These are phyloP conservation scores for Neofusicoccum parvum DNA, from an alignment of 2,329 filamentous ascomycete genomes.

Conservation along the genomic window DNA sequence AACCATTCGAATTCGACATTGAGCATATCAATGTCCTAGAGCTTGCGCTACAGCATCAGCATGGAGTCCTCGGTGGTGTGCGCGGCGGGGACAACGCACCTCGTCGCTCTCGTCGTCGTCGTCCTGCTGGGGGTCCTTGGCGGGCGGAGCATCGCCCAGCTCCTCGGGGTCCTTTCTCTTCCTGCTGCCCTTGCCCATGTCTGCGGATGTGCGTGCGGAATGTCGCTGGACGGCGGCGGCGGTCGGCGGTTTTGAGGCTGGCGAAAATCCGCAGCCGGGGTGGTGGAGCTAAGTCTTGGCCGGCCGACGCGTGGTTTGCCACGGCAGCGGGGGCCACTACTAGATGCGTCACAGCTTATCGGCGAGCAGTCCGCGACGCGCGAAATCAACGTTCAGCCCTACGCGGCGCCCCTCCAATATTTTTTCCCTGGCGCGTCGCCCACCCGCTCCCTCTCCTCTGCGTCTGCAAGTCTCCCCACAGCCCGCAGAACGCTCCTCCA, in stretches of 20 bases:
- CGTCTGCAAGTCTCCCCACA: conserved; percentile 21
- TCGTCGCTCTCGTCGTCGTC: conserved; percentile 42
- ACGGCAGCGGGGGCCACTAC: not conserved
- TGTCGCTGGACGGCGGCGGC: not conserved
- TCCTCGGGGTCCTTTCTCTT: conserved; percentile 34
- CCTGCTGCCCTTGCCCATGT: conserved; percentile 40
- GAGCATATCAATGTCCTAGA: conserved; percentile 83
- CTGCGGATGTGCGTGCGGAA: conserved; percentile 11
- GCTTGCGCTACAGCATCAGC: conserved; percentile 21
- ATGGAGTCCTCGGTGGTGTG: conserved; percentile 9
- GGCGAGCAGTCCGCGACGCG: conserved; percentile 3
- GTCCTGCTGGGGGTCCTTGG: conserved; percentile 33
- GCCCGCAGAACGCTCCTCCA: conserved; percentile 17
- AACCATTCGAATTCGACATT: conserved; percentile 99
- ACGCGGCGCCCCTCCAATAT: conserved; percentile 12
- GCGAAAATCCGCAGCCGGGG: conserved; percentile 6
- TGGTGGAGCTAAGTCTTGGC: not conserved
- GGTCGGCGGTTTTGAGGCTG: conserved; percentile 4
- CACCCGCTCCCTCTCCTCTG: conserved; percentile 12
- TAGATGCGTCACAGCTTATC: not conserved
- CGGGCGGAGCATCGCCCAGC: conserved; percentile 37
- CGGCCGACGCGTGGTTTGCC: not conserved
- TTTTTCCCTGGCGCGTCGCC: conserved; percentile 17
- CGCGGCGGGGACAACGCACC: conserved; percentile 18
- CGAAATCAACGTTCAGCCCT: conserved; percentile 9